Evolutionary conservation across 148 eudicot genomes (phyloP), one percentile per base, ranked within the genome.

Genomic region (Rhododendron molle): DNA sequence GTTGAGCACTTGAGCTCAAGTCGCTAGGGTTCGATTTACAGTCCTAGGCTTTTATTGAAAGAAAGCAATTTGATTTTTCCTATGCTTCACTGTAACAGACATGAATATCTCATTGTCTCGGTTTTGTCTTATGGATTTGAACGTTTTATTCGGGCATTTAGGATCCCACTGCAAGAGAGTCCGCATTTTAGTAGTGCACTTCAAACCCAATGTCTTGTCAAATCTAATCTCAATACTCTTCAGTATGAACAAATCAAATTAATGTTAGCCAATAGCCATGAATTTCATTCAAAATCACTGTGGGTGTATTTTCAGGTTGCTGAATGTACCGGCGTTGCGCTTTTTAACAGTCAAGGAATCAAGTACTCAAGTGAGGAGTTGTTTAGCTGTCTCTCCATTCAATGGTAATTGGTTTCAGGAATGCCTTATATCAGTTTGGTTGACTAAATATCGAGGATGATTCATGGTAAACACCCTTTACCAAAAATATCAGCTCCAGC

Each of bases 51-150:
- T 65, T 65, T 65, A n/a, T n/a, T 65, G 26, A 65, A 65, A 65
- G 72, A n/a, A 11, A 26, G 72, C 32, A 65, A 26, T n/a, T n/a
- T 65, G 72, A n/a, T 50, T 71, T 3, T 49, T 3, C 7, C 5
- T 50, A 2, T 71, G 23, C 5, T 56, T 56, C 56, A 7, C 26
- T 88, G 80, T 16, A 84, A 76, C 82, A 93, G 92, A 91, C 95
- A 78, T 91, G 93, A 92, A 91, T 93, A 93, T 88, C 86, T 93
- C 23, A 90, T 92, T 28, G 92, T 90, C 40, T 93, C 92, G 21
- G 76, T 93, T 80, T 26, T 79, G 36, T 83, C 90, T 23, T 91
- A 89, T 60, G 89, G 89, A 36, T 83, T 84, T 38, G 93, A 91
- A 84, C 87, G 95, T 81, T 72, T 91, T 77, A 83, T 90, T 74